Evolutionary conservation across 306 rosid genomes (phyloP), one percentile per base, ranked within the genome.

Genomic region (Prosopis cineraria): DNA sequence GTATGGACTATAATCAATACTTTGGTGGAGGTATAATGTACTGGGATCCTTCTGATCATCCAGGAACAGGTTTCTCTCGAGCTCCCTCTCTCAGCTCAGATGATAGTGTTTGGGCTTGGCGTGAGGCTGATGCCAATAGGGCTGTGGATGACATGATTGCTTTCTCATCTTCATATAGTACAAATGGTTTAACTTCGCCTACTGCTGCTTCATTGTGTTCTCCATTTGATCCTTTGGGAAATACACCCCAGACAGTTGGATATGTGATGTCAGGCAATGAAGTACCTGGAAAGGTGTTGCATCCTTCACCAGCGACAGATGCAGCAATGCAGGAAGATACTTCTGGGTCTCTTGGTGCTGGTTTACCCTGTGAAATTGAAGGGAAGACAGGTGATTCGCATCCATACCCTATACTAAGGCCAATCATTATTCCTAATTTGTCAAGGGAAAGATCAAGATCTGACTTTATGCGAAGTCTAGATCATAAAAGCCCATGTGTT

Each of bases 71-170:
- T 44, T 87, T 90, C 83, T 90, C 93, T 76, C 88, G 93, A 27
- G 90, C 93, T 65, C 93, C 93, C 22, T 90, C 93, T 41, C 93
- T 87, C 65, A 90, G 93, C 78, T 90, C 93, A 50, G 93, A 90
- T 84, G 93, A 90, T 80, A 90, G 93, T 76, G 82, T 85, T 37
- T 90, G 90, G 93, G 93, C 91, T 78, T 87, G 91, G 93, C 89
- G 83, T 69, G 93, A 90, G 70, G 93, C 93, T 63, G 93, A 90
- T 85, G 84, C 88, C 82, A 85, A 78, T 69, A 85, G 91, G 76
- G 88, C 91, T 77, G 93, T 90, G 58, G 93, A 90, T 87, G 93
- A 90, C 69, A 90, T 90, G 89, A 91, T 90, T 84, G 88, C 93
- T 44, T 90, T 87, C 78, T 85, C 93, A 65, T 90, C 93, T 80